phyloP scores from a whole-genome alignment of 2,329 filamentous ascomycete genomes.

The Sarocladium oryzae region DNA sequence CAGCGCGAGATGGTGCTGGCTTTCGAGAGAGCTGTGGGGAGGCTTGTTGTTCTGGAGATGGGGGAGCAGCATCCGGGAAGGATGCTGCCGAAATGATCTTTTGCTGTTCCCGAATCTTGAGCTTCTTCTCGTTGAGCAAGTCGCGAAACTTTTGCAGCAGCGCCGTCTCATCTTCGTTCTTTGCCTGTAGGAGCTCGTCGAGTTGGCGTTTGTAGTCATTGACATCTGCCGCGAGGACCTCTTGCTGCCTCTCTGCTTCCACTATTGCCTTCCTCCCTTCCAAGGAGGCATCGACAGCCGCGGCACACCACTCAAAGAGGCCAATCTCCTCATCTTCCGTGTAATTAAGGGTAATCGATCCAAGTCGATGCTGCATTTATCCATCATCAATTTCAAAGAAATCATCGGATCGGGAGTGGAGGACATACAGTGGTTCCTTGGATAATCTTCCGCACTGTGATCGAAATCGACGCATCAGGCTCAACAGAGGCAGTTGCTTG shows the following conservation, averaged over 20 bases:
- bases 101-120: slow-evolving; percentile 70
- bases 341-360: slow-evolving; percentile 51
- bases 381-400: slow-evolving; percentile 12
- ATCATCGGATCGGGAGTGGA: not conserved
- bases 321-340: slow-evolving; percentile 54
- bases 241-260: slow-evolving; percentile 32
- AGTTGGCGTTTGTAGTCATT: slow-evolving; percentile 55
- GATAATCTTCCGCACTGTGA: slow-evolving; percentile 60
- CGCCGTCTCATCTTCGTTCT: slow-evolving; percentile 59
- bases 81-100: slow-evolving; percentile 46
- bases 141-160: slow-evolving; percentile 64
- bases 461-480: slow-evolving; percentile 43
- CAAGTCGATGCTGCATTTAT: slow-evolving; percentile 57
- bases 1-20: slow-evolving; percentile 30
- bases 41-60: slow-evolving; percentile 10
- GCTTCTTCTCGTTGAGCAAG: slow-evolving; percentile 72
- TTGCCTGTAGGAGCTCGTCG: slow-evolving; percentile 58
- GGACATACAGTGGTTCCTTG: slow-evolving; percentile 60
- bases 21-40: slow-evolving; percentile 20
- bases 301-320: slow-evolving; percentile 64
- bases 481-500: slow-evolving; percentile 54
- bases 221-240: slow-evolving; percentile 48
- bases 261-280: slow-evolving; percentile 37
- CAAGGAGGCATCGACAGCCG: slow-evolving; percentile 43
- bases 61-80: slow-evolving; percentile 22